Percentiles rank a stretch among this genome's conserved stretches.
Conservation (phyloP, 139 green algal species). For the Chlorella sp. region DNA sequence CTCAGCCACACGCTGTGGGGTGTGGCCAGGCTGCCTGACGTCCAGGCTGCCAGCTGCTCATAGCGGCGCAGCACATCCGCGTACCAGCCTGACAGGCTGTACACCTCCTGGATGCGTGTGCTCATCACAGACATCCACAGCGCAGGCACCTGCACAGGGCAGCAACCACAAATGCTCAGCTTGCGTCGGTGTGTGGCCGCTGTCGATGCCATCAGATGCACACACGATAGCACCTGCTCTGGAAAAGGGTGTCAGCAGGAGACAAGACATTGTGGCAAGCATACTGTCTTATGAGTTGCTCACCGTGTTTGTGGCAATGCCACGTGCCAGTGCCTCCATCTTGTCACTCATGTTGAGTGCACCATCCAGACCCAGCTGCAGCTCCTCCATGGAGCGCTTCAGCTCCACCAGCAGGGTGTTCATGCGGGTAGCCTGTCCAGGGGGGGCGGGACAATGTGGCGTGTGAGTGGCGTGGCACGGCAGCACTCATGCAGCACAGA, state of each 20-base stretch:
- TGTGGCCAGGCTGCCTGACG: constrained; percentile 45
- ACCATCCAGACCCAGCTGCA: constrained; percentile 77
- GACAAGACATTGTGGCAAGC: too few relatives aligned
- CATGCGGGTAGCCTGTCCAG: constrained; percentile 68
- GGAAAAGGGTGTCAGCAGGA: too few relatives aligned
- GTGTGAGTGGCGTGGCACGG: too few relatives aligned
- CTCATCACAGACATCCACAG: constrained; percentile 76
- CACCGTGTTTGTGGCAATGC: constrained; percentile 65
- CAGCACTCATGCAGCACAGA: too few relatives aligned
- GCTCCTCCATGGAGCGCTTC: constrained; percentile 74
- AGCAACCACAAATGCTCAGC: too few relatives aligned
- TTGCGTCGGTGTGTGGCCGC: too few relatives aligned
- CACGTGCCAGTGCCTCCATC: constrained; percentile 70
- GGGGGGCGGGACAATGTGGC: too few relatives aligned
- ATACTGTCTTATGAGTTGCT: too few relatives aligned
- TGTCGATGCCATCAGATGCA: too few relatives aligned
- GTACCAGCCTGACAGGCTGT: constrained; percentile 63
- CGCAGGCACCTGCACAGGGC: too few relatives aligned
- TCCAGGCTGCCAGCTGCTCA: constrained; percentile 74
- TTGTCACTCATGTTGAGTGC: constrained; percentile 81
- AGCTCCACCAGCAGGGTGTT: constrained; percentile 75
- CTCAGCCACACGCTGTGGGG: constrained; percentile 69
- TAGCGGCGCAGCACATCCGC: constrained; percentile 63
- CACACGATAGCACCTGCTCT: too few relatives aligned
- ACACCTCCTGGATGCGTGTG: constrained; percentile 76